These are phyloP conservation scores for Rugonectria rugulosa DNA, from an alignment of 2,329 filamentous ascomycete genomes.

Conservation along the genomic window DNA sequence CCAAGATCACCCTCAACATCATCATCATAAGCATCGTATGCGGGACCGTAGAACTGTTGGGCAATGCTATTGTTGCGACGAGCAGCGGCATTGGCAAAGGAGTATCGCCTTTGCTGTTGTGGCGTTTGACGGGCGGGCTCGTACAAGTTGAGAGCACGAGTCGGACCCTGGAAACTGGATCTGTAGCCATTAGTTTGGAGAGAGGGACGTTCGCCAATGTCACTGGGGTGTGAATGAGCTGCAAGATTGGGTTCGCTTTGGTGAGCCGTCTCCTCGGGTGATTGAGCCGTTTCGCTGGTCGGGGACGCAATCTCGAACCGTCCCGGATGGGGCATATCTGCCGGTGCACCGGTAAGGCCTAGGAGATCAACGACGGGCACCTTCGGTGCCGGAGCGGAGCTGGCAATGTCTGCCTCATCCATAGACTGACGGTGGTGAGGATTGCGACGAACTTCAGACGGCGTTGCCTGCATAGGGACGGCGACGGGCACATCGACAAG, in stretches of 20 bases:
- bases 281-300: constrained; percentile 50
- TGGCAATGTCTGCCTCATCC: constrained; percentile 89
- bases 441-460: constrained; percentile 81
- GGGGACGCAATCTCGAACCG: constrained; percentile 71
- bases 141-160: constrained; percentile 53
- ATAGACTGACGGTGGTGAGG: constrained; percentile 57
- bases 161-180: constrained; percentile 52
- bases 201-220: constrained; percentile 31
- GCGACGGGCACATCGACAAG: constrained; percentile 95
- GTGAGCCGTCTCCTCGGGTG: constrained; percentile 45
- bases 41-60: constrained; percentile 59
- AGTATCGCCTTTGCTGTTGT: constrained; percentile 61
- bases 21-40: constrained; percentile 71
- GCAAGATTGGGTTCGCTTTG: constrained; percentile 31
- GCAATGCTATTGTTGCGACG: constrained; percentile 60
- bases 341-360: constrained; percentile 66
- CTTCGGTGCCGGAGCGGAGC: constrained; percentile 43
- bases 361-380: constrained; percentile 71
- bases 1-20: constrained; percentile 92
- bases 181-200: constrained; percentile 30
- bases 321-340: constrained; percentile 76
- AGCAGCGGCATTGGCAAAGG: constrained; percentile 57
- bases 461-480: constrained; percentile 85
- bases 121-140: constrained; percentile 53
- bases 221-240: constrained; percentile 24